These are phyloP conservation scores for Stachybotrys chartarum DNA, from an alignment of 2,329 filamentous ascomycete species.

Conservation along the genomic window DNA sequence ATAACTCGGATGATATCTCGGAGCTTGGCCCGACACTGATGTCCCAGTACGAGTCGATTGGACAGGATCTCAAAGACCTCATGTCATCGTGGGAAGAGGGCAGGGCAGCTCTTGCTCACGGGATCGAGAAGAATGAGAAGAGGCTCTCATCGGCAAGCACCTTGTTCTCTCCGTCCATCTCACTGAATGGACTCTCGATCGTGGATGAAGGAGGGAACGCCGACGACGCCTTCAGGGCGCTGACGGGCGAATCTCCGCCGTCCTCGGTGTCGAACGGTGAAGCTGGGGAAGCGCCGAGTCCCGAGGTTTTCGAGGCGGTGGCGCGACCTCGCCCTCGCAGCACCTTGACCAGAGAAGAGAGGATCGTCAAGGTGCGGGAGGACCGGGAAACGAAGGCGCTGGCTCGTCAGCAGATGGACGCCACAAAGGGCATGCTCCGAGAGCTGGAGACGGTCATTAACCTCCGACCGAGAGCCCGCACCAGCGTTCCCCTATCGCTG, in stretches of 20 bases:
- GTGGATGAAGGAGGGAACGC: constrained; percentile 43
- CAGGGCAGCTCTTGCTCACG: constrained; percentile 72
- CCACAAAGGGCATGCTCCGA: constrained; percentile 81
- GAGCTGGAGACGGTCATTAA: constrained; percentile 88
- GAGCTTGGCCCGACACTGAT: constrained; percentile 75
- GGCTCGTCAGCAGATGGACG: constrained; percentile 67
- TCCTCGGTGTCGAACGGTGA: constrained; percentile 41
- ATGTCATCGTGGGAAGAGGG: constrained; percentile 84
- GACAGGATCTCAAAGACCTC: constrained; percentile 72
- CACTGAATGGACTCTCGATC: constrained; percentile 61
- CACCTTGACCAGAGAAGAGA: constrained; percentile 74
- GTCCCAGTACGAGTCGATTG: constrained; percentile 91
- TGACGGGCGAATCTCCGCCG: constrained; percentile 63
- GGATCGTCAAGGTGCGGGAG: constrained; percentile 80
- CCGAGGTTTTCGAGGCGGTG: constrained; percentile 87
- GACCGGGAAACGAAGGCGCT: constrained; percentile 70
- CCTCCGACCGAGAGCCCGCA: constrained; percentile 33
- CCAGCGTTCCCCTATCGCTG: constrained; percentile 20
- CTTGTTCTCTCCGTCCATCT: constrained; percentile 50
- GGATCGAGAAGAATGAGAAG: constrained; percentile 75
- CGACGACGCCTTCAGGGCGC: constrained; percentile 61
- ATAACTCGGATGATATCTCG: constrained; percentile 63
- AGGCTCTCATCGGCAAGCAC: constrained; percentile 56
- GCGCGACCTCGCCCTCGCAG: constrained; percentile 64
- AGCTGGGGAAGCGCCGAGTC: constrained; percentile 56